These are phyloP conservation scores for Megacollybia marginata DNA, from an alignment of 768 basidiomycete genomes.

Conservation along the genomic window DNA sequence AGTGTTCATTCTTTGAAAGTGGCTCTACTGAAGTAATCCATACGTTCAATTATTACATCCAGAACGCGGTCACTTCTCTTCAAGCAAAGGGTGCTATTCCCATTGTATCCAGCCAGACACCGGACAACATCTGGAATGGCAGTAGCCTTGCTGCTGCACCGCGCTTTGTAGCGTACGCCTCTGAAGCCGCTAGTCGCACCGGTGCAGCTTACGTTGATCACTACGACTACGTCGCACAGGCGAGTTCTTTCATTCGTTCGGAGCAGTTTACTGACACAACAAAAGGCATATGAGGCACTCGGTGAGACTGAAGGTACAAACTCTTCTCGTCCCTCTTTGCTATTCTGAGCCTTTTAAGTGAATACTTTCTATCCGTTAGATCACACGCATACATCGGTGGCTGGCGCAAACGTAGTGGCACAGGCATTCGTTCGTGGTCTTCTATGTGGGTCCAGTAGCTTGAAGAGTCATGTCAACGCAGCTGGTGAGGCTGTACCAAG, in stretches of 20 bases:
- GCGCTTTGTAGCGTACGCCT: constrained; percentile 39
- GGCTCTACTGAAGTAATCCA: constrained; percentile 32
- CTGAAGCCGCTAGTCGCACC: constrained; percentile 28
- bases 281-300: too few species aligned
- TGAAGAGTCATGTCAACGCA: constrained; percentile 27
- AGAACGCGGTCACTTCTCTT: constrained; percentile 33
- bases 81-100: constrained; percentile 31
- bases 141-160: constrained; percentile 26
- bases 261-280: too few species aligned
- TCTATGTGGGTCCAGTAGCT: constrained; percentile 27
- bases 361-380: constrained; percentile 37
- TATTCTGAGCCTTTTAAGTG: constrained; percentile 4
- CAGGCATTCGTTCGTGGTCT: constrained; percentile 40
- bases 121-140: constrained; percentile 27
- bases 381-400: constrained; percentile 36
- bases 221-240: constrained; percentile 24
- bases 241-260: too few species aligned
- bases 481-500: constrained; percentile 30
- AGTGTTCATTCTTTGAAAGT: constrained; percentile 12
- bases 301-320: too few species aligned
- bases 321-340: constrained; percentile 2
- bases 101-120: constrained; percentile 11
- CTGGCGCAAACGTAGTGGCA: constrained; percentile 40
- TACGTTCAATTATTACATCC: constrained; percentile 38
- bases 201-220: constrained; percentile 37